phyloP scores from a whole-genome alignment of 371 early-diverging fungal species.

The Chytridiales sp. region DNA sequence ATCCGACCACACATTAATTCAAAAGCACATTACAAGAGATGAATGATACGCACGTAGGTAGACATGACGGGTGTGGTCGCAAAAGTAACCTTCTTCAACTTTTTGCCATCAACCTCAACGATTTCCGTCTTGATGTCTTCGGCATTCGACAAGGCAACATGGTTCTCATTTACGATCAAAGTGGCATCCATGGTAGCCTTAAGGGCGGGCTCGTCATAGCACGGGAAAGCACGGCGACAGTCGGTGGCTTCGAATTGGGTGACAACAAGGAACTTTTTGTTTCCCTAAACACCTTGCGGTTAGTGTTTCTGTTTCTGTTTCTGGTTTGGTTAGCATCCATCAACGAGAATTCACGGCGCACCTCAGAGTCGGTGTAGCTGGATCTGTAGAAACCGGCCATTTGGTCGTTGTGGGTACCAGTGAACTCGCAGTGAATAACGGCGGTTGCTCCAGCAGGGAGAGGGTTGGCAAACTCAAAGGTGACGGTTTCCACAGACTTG shows the following conservation, averaged over 20 bases:
- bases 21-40: constrained; percentile 1
- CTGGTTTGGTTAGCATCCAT: not conserved
- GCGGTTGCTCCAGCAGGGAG: constrained; percentile 61
- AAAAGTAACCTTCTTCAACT: constrained; percentile 68
- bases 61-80: constrained; percentile 84
- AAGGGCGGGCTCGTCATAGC: constrained; percentile 67
- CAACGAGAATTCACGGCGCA: constrained; percentile 29
- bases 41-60: constrained; percentile 65
- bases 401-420: constrained; percentile 73
- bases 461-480: constrained; percentile 55
- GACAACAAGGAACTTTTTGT: constrained; percentile 69
- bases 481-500: constrained; percentile 56
- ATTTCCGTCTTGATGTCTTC: constrained; percentile 48
- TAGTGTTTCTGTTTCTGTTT: not conserved
- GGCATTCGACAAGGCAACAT: constrained; percentile 87
- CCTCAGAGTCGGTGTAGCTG: constrained; percentile 62
- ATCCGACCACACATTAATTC: not conserved
- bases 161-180: constrained; percentile 64
- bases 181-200: constrained; percentile 87
- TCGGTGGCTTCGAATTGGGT: constrained; percentile 95
- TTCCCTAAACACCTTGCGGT: constrained; percentile 12
- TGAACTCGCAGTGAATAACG: constrained; percentile 59
- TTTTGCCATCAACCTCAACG: constrained; percentile 41
- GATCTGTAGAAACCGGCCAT: constrained; percentile 87
- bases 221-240: constrained; percentile 89